Evolutionary conservation across 305 asterid genomes (phyloP).

Genomic region (Withania somnifera): DNA sequence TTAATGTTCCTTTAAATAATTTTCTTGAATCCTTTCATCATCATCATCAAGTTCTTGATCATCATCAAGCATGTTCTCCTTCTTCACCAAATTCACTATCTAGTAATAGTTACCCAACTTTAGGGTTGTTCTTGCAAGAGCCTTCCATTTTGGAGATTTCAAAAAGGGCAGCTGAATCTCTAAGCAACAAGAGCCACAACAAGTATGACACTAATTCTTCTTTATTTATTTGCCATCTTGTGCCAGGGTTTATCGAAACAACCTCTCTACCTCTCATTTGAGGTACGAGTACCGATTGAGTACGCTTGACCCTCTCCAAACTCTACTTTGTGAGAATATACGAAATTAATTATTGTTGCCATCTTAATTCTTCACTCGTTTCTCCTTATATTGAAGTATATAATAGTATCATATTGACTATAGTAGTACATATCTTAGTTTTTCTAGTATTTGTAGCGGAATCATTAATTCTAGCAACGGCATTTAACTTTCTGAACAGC

Average conservation of each 20-base stretch:
- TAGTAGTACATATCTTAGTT: background rate
- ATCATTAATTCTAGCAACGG: background rate
- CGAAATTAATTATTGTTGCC: too few species aligned
- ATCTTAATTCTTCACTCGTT: constrained; percentile 8
- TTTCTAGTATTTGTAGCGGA: background rate
- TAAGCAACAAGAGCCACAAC: background rate
- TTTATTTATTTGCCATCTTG: background rate
- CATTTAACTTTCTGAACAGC: background rate
- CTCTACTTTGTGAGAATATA: too few species aligned
- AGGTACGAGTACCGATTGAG: too few species aligned
- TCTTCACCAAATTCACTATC: constrained; percentile 4
- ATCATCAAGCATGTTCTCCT: constrained; percentile 6
- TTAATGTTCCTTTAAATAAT: constrained; percentile 21
- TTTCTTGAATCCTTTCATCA: constrained; percentile 37
- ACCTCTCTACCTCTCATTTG: too few species aligned
- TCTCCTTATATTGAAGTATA: background rate
- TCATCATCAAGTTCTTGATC: constrained; percentile 7
- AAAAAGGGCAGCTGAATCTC: constrained; percentile 16
- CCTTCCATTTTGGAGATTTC: constrained; percentile 18
- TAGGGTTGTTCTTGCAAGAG: constrained; percentile 41
- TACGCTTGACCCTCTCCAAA: too few species aligned
- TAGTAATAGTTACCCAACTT: constrained; percentile 21
- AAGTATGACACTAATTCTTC: background rate
- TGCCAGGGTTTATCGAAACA: too few species aligned
- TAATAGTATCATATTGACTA: background rate